Percentiles rank a stretch among this genome's conserved stretches.
These are phyloP conservation scores for Fusarium protoensiforme DNA, from an alignment of 2,329 filamentous ascomycete species.

Conservation along the genomic window DNA sequence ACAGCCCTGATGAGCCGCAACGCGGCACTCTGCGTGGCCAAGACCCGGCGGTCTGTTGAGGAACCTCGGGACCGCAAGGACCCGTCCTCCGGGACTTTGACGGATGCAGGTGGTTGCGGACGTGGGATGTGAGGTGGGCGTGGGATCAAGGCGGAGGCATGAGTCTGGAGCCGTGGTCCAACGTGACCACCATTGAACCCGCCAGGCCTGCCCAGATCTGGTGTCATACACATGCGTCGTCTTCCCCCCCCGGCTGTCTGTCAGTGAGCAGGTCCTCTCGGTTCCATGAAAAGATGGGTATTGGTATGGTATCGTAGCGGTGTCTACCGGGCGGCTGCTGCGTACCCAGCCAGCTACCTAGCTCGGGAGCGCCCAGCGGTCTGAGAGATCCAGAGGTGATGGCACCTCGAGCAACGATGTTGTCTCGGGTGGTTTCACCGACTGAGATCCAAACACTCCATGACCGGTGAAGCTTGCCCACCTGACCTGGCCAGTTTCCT, in stretches of 20 bases:
- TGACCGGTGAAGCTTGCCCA: not conserved
- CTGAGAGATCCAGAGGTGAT: constrained; percentile 3
- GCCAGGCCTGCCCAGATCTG: constrained; percentile 29
- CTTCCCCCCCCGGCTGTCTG: constrained; percentile 9
- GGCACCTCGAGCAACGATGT: not conserved
- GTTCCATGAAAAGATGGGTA: not conserved
- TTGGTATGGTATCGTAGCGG: not conserved
- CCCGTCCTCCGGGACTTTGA: constrained; percentile 20
- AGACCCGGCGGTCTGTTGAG: constrained; percentile 30
- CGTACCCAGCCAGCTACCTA: not conserved
- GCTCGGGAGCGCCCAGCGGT: not conserved
- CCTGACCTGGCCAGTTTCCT: not conserved
- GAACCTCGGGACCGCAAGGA: constrained; percentile 26
- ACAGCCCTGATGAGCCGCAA: not conserved
- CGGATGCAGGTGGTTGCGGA: constrained; percentile 18
- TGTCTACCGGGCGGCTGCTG: not conserved
- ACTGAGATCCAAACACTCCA: constrained; percentile 2
- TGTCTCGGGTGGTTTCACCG: constrained; percentile 14
- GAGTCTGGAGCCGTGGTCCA: constrained; percentile 22
- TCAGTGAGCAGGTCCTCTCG: not conserved
- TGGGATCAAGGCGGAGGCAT: constrained; percentile 28
- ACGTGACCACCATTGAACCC: constrained; percentile 31
- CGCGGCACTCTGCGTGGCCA: constrained; percentile 3
- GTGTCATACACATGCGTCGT: constrained; percentile 21
- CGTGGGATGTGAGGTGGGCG: constrained; percentile 9